Evolutionary conservation across 2,329 filamentous ascomycete genomes (phyloP).

Genomic region (Nigrospora sphaerica): DNA sequence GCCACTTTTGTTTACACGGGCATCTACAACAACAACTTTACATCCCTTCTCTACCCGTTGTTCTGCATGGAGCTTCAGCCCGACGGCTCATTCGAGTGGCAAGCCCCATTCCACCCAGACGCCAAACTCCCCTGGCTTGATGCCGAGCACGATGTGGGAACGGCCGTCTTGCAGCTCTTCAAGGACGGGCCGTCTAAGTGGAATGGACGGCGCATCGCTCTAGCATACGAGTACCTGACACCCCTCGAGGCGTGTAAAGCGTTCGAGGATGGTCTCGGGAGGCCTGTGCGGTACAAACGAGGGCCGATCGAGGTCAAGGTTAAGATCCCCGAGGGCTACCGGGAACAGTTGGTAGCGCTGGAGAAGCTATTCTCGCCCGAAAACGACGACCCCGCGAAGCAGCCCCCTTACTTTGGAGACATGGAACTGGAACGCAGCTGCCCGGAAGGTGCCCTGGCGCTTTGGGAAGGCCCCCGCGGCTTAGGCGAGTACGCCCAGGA

Average conservation of each 20-base stretch:
- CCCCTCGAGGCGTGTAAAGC: constrained; percentile 74
- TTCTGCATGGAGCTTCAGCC: constrained; percentile 88
- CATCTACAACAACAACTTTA: constrained; percentile 99
- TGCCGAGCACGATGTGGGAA: constrained; percentile 91
- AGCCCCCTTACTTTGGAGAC: constrained; percentile 59
- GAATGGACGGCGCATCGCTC: constrained; percentile 70
- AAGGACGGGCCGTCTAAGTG: constrained; percentile 86
- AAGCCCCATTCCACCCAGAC: constrained; percentile 86
- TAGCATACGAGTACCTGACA: constrained; percentile 85
- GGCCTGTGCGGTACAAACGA: constrained; percentile 70
- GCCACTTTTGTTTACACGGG: constrained; percentile 93
- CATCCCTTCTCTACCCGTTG: constrained; percentile 80
- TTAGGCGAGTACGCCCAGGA: constrained; percentile 93
- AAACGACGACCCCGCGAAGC: constrained; percentile 44
- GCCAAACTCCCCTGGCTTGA: constrained; percentile 91
- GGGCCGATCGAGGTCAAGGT: constrained; percentile 79
- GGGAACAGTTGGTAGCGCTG: constrained; percentile 71
- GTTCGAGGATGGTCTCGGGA: constrained; percentile 71
- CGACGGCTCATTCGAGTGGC: constrained; percentile 86
- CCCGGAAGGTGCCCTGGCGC: constrained; percentile 66
- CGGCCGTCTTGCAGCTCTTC: constrained; percentile 86
- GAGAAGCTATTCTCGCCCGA: constrained; percentile 51
- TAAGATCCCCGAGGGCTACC: constrained; percentile 79
- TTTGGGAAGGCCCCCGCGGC: constrained; percentile 88
- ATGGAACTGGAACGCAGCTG: constrained; percentile 52